Evolutionary conservation across 805 yeast genomes (phyloP).

Genomic region (Starmerella cellae): DNA sequence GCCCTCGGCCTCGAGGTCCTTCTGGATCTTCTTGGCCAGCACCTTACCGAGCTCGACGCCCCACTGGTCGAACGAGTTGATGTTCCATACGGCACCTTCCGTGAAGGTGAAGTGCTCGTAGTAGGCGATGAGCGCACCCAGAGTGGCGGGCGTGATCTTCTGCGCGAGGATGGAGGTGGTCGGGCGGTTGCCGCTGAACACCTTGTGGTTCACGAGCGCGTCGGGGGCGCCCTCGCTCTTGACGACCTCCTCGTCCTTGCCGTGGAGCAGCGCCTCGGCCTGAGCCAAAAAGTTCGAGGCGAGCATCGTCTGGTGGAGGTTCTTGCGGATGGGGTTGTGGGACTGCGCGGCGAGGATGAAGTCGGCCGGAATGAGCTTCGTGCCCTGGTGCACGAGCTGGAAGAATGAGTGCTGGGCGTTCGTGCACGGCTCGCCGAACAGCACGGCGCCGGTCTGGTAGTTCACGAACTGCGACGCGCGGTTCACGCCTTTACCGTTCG

Average conservation of each 20-base stretch:
- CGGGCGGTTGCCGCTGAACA: slow-evolving; percentile 97
- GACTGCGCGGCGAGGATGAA: slow-evolving; percentile 94
- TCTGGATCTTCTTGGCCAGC: slow-evolving; percentile 88
- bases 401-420: slow-evolving; percentile 98
- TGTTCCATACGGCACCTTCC: slow-evolving; percentile 99
- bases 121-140: slow-evolving; percentile 94
- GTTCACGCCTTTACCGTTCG: slow-evolving; percentile 95
- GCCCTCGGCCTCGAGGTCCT: slow-evolving; percentile 57
- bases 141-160: slow-evolving; percentile 88
- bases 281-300: slow-evolving; percentile 99
- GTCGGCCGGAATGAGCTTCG: slow-evolving; percentile 93
- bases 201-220: slow-evolving; percentile 83
- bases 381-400: slow-evolving; percentile 98
- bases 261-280: slow-evolving; percentile 93
- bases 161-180: slow-evolving; percentile 94
- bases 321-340: slow-evolving; percentile 90
- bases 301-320: slow-evolving; percentile 92
- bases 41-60: slow-evolving; percentile 99
- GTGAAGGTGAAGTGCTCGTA: slow-evolving; percentile 95
- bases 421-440: slow-evolving; percentile 98
- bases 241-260: slow-evolving; percentile 68
- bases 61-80: slow-evolving; percentile 99
- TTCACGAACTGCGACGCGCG: slow-evolving; percentile 81
- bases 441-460: slow-evolving; percentile 90
- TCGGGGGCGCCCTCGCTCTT: slow-evolving; percentile 82